Evolutionary conservation across 225 moss, liverwort and hornwort genomes (phyloP).

Genomic region (Physcomitrellopsis africana): DNA sequence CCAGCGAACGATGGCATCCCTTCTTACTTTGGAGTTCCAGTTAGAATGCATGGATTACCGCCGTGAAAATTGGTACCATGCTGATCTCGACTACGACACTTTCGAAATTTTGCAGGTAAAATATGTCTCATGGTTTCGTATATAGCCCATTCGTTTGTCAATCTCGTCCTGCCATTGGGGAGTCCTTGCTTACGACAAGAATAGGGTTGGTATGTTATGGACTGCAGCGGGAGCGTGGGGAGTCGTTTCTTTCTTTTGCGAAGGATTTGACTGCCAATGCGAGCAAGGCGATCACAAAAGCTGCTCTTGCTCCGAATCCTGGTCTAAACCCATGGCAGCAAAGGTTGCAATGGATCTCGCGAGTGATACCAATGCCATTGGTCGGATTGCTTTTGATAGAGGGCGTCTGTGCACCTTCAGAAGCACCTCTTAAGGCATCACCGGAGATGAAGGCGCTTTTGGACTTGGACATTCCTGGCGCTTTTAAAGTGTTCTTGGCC

Average conservation of each 20-base stretch:
- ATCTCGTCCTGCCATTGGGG: conserved; percentile 8
- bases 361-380: conserved; percentile 97
- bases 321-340: conserved; percentile 90
- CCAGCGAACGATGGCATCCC: conserved; percentile 82
- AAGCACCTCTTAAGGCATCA: conserved; percentile 67
- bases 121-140: neutral
- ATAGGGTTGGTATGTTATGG: conserved; percentile 20
- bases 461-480: conserved; percentile 85
- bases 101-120: conserved; percentile 87
- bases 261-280: conserved; percentile 87
- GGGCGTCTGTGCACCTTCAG: conserved; percentile 81
- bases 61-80: conserved; percentile 97
- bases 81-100: conserved; percentile 94
- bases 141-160: conserved; percentile 12
- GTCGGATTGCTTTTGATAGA: conserved; percentile 84
- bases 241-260: conserved; percentile 88
- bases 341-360: conserved; percentile 90
- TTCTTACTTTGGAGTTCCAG: conserved; percentile 94
- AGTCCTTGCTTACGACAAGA: neutral
- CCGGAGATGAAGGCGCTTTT: conserved; percentile 97
- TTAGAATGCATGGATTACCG: conserved; percentile 99
- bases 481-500: conserved; percentile 90
- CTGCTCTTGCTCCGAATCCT: conserved; percentile 59
- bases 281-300: conserved; percentile 84
- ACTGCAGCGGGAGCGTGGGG: conserved; percentile 80